These are phyloP conservation scores for Fonticula alba DNA, from an alignment of 78 protist species.

Conservation along the genomic window DNA sequence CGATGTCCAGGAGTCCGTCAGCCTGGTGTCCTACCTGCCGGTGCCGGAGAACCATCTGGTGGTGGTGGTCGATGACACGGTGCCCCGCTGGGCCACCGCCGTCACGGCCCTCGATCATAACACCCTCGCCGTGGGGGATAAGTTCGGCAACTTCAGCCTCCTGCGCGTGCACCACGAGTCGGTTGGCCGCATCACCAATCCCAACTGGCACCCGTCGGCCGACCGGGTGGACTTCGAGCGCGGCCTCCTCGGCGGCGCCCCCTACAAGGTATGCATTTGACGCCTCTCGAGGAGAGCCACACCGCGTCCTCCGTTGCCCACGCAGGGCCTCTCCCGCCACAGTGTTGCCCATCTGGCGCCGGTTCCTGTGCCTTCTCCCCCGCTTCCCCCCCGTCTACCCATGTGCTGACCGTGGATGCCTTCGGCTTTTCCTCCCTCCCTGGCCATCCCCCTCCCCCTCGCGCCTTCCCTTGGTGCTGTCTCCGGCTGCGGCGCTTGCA, in stretches of 20 bases:
- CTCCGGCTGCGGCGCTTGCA: too few species aligned
- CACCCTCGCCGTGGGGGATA: constrained; percentile 65
- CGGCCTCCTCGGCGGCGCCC: constrained; percentile 32
- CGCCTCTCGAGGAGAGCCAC: too few species aligned
- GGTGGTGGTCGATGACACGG: constrained; percentile 74
- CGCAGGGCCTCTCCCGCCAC: too few species aligned
- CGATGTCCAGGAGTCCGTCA: constrained; percentile 68
- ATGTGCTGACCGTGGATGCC: too few species aligned
- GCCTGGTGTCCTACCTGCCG: constrained; percentile 43
- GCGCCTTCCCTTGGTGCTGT: too few species aligned
- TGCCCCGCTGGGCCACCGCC: constrained; percentile 68
- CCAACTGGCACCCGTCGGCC: not conserved
- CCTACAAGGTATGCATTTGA: constrained; percentile 5
- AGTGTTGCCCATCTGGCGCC: too few species aligned
- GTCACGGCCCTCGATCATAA: constrained; percentile 49
- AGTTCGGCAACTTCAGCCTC: constrained; percentile 70
- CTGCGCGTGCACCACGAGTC: constrained; percentile 42
- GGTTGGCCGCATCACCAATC: too few species aligned
- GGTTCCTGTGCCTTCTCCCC: too few species aligned
- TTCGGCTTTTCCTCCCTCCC: too few species aligned
- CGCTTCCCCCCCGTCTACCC: too few species aligned
- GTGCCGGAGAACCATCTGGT: constrained; percentile 33
- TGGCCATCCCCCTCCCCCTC: too few species aligned
- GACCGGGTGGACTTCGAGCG: constrained; percentile 52
- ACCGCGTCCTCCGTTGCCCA: too few species aligned